A percentile compares a stretch with the other conserved stretches of the same genome.
These are phyloP conservation scores for Amauroascus verrucosus DNA, from an alignment of 2,329 filamentous ascomycete species.

Conservation along the genomic window DNA sequence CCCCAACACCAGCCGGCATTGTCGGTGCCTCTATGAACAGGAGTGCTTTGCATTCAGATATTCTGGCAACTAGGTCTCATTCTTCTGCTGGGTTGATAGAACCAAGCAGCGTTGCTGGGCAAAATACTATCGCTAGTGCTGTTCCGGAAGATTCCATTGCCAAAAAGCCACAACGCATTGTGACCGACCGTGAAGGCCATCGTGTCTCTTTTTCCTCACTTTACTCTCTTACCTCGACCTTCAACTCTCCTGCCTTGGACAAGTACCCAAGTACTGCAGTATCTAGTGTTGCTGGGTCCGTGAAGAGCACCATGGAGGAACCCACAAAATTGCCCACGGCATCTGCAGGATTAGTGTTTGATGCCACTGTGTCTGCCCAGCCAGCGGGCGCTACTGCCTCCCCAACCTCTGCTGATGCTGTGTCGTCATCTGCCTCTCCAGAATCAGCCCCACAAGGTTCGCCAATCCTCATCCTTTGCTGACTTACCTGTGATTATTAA, in stretches of 20 bases:
- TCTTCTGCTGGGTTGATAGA: conserved; percentile 2
- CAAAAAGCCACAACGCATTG: conserved; percentile 7
- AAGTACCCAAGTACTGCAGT: conserved; percentile 20
- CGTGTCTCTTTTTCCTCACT: conserved; percentile 64
- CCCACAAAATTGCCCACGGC: not conserved
- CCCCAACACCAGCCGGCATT: not conserved
- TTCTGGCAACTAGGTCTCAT: not conserved
- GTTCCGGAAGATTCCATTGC: conserved; percentile 2
- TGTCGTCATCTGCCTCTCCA: not conserved
- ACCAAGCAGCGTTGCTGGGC: not conserved
- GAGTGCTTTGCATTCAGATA: not conserved
- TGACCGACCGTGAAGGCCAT: conserved; percentile 41
- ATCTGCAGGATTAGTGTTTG: not conserved
- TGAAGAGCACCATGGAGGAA: conserved; percentile 19
- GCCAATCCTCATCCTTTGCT: not conserved
- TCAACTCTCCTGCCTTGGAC: conserved; percentile 19
- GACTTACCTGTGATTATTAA: not conserved
- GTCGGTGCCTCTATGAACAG: not conserved
- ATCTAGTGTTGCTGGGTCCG: conserved; percentile 33
- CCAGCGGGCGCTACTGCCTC: not conserved
- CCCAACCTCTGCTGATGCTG: not conserved
- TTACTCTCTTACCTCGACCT: conserved; percentile 43
- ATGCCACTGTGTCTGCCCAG: not conserved
- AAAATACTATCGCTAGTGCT: not conserved
- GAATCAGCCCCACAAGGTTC: conserved; percentile 9